Percentiles rank a stretch among this genome's conserved stretches.
These are phyloP conservation scores for Hansenula sp. DNA, from an alignment of 1,139 yeast genomes.

Conservation along the genomic window DNA sequence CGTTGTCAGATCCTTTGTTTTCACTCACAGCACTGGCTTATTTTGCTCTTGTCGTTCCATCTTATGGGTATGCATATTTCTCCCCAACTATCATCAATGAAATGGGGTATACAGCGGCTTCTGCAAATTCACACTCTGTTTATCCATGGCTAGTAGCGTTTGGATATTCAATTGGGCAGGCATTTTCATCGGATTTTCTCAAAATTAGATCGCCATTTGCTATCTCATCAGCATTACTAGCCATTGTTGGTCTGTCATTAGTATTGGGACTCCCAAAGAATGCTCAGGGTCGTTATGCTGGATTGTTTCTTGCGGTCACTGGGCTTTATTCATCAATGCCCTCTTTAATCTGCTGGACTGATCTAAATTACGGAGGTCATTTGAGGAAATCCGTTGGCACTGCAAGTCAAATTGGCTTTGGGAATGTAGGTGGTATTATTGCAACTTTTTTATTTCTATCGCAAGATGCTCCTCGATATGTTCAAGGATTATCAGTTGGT, in stretches of 20 bases:
- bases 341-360: conserved; percentile 65
- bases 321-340: conserved; percentile 80
- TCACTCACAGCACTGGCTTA: conserved; percentile 47
- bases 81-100: conserved; percentile 43
- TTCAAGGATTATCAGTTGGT: conserved; percentile 41
- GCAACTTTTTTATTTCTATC: conserved; percentile 47
- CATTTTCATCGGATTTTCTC: conserved; percentile 36
- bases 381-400: conserved; percentile 68
- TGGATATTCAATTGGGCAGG: conserved; percentile 33
- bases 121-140: conserved; percentile 47
- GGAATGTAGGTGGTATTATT: conserved; percentile 80
- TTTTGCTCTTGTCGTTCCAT: conserved; percentile 43
- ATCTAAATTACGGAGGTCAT: conserved; percentile 61
- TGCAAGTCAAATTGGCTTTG: conserved; percentile 77
- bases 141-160: conserved; percentile 47
- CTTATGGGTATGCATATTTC: conserved; percentile 48
- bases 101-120: conserved; percentile 39
- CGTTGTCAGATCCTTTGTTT: conserved; percentile 54
- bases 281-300: conserved; percentile 53
- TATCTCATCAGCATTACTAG: conserved; percentile 31
- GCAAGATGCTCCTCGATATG: conserved; percentile 29
- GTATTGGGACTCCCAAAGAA: conserved; percentile 38
- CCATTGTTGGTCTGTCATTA: conserved; percentile 38
- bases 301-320: conserved; percentile 61
- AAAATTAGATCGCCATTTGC: conserved; percentile 33